These are phyloP conservation scores for Microdochium paspali DNA, from an alignment of 2,329 filamentous ascomycete genomes.

Conservation along the genomic window DNA sequence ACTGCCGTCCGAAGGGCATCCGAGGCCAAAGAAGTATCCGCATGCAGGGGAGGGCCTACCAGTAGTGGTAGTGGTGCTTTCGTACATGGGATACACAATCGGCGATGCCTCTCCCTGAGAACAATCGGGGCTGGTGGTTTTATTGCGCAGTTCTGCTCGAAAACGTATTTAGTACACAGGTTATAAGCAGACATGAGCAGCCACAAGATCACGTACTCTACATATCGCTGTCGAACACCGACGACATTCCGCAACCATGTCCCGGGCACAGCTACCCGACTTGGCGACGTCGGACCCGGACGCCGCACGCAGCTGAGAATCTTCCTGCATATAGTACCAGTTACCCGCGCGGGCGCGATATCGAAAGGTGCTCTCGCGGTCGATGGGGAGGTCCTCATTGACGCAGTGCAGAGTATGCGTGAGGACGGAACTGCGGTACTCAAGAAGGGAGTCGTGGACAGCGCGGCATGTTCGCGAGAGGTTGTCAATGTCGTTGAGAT, in stretches of 20 bases:
- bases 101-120: slow-evolving; percentile 67
- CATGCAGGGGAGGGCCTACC: slow-evolving; percentile 30
- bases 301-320: slow-evolving; percentile 25
- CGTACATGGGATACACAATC: slow-evolving; percentile 69
- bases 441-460: slow-evolving; percentile 67
- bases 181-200: neutral
- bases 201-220: slow-evolving; percentile 48
- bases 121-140: slow-evolving; percentile 64
- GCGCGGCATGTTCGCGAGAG: slow-evolving; percentile 76
- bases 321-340: slow-evolving; percentile 51
- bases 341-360: slow-evolving; percentile 48
- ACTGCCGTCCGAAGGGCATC: slow-evolving; percentile 46
- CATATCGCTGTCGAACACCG: slow-evolving; percentile 71
- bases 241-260: slow-evolving; percentile 78
- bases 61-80: slow-evolving; percentile 58
- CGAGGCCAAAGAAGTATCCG: slow-evolving; percentile 38
- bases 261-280: slow-evolving; percentile 70
- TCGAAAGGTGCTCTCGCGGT: slow-evolving; percentile 45
- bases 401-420: slow-evolving; percentile 69
- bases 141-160: slow-evolving; percentile 71
- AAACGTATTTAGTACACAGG: slow-evolving; percentile 1
- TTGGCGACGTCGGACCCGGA: slow-evolving; percentile 49
- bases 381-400: slow-evolving; percentile 53
- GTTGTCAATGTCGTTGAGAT: slow-evolving; percentile 79
- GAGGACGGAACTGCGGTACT: slow-evolving; percentile 67